Evolutionary conservation across 306 rosid genomes (phyloP).

Genomic region (Acacia acuminata): DNA sequence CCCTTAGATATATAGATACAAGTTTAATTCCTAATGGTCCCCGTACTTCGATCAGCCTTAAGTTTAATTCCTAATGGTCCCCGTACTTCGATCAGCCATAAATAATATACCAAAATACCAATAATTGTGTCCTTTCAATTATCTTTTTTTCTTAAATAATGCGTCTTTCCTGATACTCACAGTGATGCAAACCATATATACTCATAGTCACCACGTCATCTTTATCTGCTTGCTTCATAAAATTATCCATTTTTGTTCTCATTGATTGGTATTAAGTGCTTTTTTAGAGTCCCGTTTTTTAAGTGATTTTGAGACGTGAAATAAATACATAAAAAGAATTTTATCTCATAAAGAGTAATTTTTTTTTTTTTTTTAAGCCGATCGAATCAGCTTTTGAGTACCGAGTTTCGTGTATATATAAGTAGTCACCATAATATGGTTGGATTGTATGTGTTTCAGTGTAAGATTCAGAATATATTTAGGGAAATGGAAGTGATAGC

Average conservation of each 20-base stretch:
- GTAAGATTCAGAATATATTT: neutral
- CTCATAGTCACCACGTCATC: neutral
- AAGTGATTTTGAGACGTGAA: no score
- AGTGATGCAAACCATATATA: neutral
- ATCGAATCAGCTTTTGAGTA: no score
- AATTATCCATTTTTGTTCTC: neutral
- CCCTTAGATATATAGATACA: no score
- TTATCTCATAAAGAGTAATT: no score
- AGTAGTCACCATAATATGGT: no score
- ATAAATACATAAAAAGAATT: no score
- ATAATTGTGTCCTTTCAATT: neutral
- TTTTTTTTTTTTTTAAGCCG: no score
- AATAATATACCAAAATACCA: neutral
- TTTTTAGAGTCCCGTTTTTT: no score
- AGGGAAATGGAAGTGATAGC: constrained; percentile 16
- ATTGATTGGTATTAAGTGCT: neutral
- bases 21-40: no score
- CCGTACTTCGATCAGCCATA: neutral
- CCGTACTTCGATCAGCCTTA: neutral
- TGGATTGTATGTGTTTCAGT: no score
- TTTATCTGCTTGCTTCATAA: neutral
- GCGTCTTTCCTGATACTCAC: neutral
- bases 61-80: no score
- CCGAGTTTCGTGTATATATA: no score
- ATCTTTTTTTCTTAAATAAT: neutral